These are phyloP conservation scores for Hyparrhenia diplandra DNA, from an alignment of 176 grass and related monocot genomes.

Conservation along the genomic window DNA sequence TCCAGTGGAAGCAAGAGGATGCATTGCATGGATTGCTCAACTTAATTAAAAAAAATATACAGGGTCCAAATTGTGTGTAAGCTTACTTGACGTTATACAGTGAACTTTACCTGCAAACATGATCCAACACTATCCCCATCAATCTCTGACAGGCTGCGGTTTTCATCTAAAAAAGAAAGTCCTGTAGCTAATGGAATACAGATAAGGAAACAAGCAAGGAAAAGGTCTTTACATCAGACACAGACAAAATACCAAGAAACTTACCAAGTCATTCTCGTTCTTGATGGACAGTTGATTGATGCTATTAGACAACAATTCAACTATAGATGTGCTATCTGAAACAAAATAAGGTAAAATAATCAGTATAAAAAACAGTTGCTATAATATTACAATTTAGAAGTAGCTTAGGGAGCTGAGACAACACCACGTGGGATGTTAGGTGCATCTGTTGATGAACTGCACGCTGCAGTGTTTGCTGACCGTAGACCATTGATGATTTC, in stretches of 20 bases:
- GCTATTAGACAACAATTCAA: slow-evolving; percentile 77
- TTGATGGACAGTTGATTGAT: slow-evolving; percentile 62
- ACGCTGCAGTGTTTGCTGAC: slow-evolving; percentile 39
- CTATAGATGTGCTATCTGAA: slow-evolving; percentile 62
- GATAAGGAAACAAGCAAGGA: neutral
- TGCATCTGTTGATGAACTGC: slow-evolving; percentile 60
- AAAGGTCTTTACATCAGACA: slow-evolving; percentile 21
- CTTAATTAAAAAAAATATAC: neutral
- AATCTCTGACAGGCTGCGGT: slow-evolving; percentile 49
- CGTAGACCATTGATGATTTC: slow-evolving; percentile 75
- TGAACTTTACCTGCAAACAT: slow-evolving; percentile 45
- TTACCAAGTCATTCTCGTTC: slow-evolving; percentile 64
- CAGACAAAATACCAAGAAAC: slow-evolving; percentile 20
- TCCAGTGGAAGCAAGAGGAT: neutral
- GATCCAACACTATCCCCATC: slow-evolving; percentile 46
- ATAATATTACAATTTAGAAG: neutral
- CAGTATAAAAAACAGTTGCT: neutral
- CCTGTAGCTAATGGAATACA: slow-evolving; percentile 40
- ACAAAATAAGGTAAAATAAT: slow-evolving; percentile 9
- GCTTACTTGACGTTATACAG: slow-evolving; percentile 9
- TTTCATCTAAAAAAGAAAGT: slow-evolving; percentile 76
- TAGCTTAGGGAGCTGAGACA: neutral
- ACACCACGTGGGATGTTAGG: slow-evolving; percentile 50
- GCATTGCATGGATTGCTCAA: neutral
- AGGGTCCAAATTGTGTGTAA: neutral